Evolutionary conservation across 2,329 filamentous ascomycete genomes (phyloP), one percentile per base, ranked within the genome.

Genomic region (Colletotrichum sp.): DNA sequence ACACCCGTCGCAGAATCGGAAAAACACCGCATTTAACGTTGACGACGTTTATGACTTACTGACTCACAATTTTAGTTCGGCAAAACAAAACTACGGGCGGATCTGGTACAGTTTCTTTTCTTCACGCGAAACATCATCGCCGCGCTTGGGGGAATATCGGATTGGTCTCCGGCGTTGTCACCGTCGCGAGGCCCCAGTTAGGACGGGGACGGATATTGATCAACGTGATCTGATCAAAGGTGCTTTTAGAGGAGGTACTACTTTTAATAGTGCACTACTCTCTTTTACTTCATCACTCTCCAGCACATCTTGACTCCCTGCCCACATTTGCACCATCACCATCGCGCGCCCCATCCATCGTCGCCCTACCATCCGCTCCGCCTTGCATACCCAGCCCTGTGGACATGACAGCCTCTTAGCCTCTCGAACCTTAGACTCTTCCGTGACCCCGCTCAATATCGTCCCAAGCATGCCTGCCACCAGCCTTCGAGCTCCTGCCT

Each of bases 21-120:
- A 80, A 87, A 87, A 81, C 86, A 87, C 79, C 85, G 86, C 68
- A 82, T 86, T 78, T 87, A 83, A 80, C 68, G 74, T 55, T 78
- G 68, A 78, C 69, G 72, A 78, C 72, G 76, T 64, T 72, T 44
- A 78, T 70, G 75, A 77, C 55, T 71, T 68, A 77, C 76, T 77
- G 76, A 77, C 74, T 68, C 67, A 76, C 76, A 74, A 72, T 72
- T 67, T 76, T 77, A 77, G 74, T 76, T 73, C 74, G 74, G 70
- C 74, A 76, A 74, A 76, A 71, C 70, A 76, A 76, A 76, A 76
- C 59, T 65, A 68, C 71, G 65, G 74, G 74, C 71, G 70, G 74
- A 76, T 64, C n/a, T 67, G 74, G 70, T 73, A 76, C 74, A 76
- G 39, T 73, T 76, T 76, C 70, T 73, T 76, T 69, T 73, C 70